Percentiles rank a stretch among this genome's conserved stretches.
phyloP scores from a whole-genome alignment of 192 early-diverging fungal species.

The Lunasporangiospora selenospora region DNA sequence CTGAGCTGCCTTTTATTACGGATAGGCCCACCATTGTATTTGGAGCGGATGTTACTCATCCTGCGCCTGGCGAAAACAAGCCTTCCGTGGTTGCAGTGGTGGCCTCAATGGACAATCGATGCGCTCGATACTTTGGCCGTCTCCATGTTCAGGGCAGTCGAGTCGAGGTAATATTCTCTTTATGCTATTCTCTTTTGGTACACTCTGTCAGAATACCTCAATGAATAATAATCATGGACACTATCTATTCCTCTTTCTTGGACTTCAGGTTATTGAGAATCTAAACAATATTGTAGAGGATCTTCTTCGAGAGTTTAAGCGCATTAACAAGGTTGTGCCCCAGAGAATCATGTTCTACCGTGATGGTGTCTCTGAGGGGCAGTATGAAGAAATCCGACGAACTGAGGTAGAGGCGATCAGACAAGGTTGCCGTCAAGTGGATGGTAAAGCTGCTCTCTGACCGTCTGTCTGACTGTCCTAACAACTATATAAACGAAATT shows the following conservation, averaged over 20 bases:
- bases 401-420: slow-evolving; percentile 76
- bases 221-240: no score
- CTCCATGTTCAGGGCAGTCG: slow-evolving; percentile 18
- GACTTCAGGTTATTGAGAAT: slow-evolving; percentile 17
- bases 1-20: slow-evolving; percentile 15
- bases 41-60: slow-evolving; percentile 89
- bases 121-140: slow-evolving; percentile 16
- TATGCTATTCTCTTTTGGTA: no score
- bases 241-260: not conserved
- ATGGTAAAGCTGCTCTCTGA: slow-evolving; percentile 14
- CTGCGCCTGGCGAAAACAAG: slow-evolving; percentile 60
- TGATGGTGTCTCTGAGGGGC: slow-evolving; percentile 84
- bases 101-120: slow-evolving; percentile 31
- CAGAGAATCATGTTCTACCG: slow-evolving; percentile 79
- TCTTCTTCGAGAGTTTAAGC: slow-evolving; percentile 58
- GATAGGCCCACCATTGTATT: slow-evolving; percentile 76
- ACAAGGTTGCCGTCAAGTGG: slow-evolving; percentile 9
- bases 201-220: not conserved
- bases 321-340: slow-evolving; percentile 54
- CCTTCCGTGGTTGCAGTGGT: slow-evolving; percentile 37
- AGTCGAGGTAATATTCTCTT: not conserved
- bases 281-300: slow-evolving; percentile 55
- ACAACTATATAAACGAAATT: not conserved
- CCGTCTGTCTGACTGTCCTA: not conserved
- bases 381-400: slow-evolving; percentile 69